Base-by-base conservation (phyloP, 2,329 filamentous ascomycete genomes). In the Sclerotinia subarctica region DNA sequence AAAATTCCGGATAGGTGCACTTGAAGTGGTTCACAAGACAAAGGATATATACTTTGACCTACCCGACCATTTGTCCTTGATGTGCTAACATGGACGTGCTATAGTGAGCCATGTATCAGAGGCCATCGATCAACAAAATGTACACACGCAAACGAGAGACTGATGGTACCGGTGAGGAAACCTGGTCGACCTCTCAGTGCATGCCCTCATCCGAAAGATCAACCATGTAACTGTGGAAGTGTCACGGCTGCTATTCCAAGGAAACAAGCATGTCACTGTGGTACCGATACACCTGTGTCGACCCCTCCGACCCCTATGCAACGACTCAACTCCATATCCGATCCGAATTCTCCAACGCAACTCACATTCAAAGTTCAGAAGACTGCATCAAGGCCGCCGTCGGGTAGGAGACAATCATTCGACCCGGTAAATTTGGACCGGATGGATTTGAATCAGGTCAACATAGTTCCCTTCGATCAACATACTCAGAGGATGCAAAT, bases 101-200 rank as follows among this genome's bases (percentile, higher is more conserved):
- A 47, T 73, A 92, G 89, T 79, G 87, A 87, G 82, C 89, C 89
- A 75, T 92, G 90, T 77, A 92, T 92, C 73, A 87, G 89, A 75
- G 90, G 90, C 68, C 90, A 92, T 78, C 87, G 90, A 74, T 92
- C 90, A 42, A 91, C 89, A 64, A 91, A 90, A 81, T 92, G 90
- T 78, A 88, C 85, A 59, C 90, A 92, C 76, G 83, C 82, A 69
- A 83, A 84, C 71, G 88, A 91, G 73, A 86, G 89, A 69, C 80
- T 91, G 46, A 87, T 92, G 82, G 82, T 91, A 4, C 87, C 88
- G 29, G 90, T 92, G 21, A 85, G 89, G 70, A 91, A 91, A 75
- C 89, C 90, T 21, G 90, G 90, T 24, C 84, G 90, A 62, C 90
- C 89, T 11, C 79, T 92, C 66, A 91, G 88, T 77, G 84, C 85